Evolutionary conservation across 768 basidiomycete species (phyloP).

Genomic region (Psilocybe cubensis): DNA sequence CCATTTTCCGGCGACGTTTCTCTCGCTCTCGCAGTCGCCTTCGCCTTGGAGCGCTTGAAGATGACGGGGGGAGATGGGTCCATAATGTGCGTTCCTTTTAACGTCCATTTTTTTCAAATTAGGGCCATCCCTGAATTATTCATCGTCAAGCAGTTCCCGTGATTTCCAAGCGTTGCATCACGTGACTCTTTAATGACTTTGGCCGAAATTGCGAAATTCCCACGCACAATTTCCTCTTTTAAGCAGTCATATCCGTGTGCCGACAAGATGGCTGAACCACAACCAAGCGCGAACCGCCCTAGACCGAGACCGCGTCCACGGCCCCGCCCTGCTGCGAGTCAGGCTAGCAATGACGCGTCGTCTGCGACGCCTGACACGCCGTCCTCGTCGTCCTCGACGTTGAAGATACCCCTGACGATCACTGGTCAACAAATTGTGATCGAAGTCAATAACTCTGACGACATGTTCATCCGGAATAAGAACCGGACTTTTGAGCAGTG

Average conservation of each 20-base stretch:
- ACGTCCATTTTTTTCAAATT: not conserved
- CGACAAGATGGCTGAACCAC: slow-evolving; percentile 34
- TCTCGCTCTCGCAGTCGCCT: slow-evolving; percentile 42
- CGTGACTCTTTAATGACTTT: slow-evolving; percentile 27
- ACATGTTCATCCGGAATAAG: slow-evolving; percentile 70
- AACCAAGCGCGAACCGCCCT: slow-evolving; percentile 45
- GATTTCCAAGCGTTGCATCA: not conserved
- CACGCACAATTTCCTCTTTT: slow-evolving; percentile 41
- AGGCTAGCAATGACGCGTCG: slow-evolving; percentile 10
- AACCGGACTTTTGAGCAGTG: slow-evolving; percentile 59
- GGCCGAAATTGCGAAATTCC: slow-evolving; percentile 34
- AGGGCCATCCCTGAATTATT: not conserved
- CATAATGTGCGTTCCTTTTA: slow-evolving; percentile 23
- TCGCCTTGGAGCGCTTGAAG: slow-evolving; percentile 53
- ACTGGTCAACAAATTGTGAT: slow-evolving; percentile 21
- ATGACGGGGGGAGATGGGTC: slow-evolving; percentile 48
- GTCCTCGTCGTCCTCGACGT: slow-evolving; percentile 10
- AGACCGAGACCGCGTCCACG: slow-evolving; percentile 63
- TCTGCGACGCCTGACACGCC: slow-evolving; percentile 19
- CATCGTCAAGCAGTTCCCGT: not conserved
- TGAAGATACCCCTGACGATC: slow-evolving; percentile 3
- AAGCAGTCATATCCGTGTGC: slow-evolving; percentile 24
- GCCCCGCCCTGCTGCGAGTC: slow-evolving; percentile 51
- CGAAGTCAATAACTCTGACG: slow-evolving; percentile 61
- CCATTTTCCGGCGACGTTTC: slow-evolving; percentile 43